A percentile compares a stretch with the other conserved stretches of the same genome.
Conservation (phyloP, 73 alveolate species). For the Paramecium caudatum region DNA sequence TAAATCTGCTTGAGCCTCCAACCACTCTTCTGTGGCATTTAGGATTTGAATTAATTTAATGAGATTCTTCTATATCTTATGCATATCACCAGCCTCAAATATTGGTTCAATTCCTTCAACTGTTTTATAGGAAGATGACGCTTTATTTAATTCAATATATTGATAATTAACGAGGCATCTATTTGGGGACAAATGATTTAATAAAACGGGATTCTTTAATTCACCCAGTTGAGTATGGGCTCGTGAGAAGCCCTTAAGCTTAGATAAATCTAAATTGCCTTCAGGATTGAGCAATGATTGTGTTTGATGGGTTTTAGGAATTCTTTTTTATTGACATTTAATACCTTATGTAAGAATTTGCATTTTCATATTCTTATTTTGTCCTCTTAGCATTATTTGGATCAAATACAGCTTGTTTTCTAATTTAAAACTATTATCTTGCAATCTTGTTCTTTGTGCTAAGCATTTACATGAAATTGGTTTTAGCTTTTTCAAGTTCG, state of each 20-base stretch:
- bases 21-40: neutral
- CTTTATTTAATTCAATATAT: constrained; percentile 27
- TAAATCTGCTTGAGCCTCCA: neutral
- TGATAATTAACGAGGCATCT: constrained; percentile 54
- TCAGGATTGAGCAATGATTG: neutral
- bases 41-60: neutral
- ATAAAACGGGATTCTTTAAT: constrained; percentile 10
- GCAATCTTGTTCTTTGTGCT: neutral
- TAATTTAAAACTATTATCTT: neutral
- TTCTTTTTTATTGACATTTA: neutral
- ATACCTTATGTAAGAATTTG: constrained; percentile 3
- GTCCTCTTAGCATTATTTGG: neutral
- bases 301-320: neutral
- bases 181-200: constrained; percentile 54
- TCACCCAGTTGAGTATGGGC: constrained; percentile 28
- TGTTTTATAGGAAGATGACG: neutral
- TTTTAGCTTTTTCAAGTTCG: neutral
- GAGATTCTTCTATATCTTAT: neutral
- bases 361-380: neutral
- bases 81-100: constrained; percentile 17
- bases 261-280: constrained; percentile 27
- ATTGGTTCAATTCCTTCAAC: neutral
- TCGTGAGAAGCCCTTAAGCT: constrained; percentile 13
- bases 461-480: neutral
- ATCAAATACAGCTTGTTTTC: constrained; percentile 1